phyloP scores from a whole-genome alignment of 139 green algal genomes.

The Auxenochlorella pyrenoidosa region DNA sequence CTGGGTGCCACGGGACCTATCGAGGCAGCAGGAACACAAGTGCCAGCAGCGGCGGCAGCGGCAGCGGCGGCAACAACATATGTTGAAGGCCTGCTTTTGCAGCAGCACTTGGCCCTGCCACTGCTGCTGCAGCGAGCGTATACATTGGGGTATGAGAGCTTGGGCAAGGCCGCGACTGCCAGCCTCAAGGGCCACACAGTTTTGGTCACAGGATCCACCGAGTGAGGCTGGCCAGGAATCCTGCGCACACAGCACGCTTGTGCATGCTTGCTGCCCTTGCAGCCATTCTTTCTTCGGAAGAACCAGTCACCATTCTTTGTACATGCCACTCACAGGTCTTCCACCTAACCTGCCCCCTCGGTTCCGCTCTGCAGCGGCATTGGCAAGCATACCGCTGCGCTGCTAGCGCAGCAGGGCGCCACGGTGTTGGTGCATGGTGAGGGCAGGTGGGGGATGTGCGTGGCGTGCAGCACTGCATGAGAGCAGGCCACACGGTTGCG shows the following conservation, averaged over 20 bases:
- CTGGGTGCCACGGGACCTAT: background rate
- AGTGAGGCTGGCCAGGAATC: background rate
- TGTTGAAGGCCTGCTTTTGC: background rate
- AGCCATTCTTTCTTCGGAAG: no score
- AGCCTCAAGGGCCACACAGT: conserved; percentile 32
- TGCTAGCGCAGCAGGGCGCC: conserved; percentile 54
- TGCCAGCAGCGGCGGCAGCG: background rate
- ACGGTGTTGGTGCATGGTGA: conserved; percentile 69
- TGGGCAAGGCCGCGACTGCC: background rate
- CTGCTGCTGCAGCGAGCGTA: background rate
- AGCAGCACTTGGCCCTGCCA: background rate
- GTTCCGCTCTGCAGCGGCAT: conserved; percentile 61
- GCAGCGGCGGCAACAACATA: no score
- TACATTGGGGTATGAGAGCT: conserved; percentile 1
- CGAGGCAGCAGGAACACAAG: background rate
- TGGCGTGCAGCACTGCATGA: no score
- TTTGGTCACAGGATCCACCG: conserved; percentile 64
- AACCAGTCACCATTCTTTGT: no score
- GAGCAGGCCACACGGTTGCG: no score
- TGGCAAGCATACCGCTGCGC: conserved; percentile 60
- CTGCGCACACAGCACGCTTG: no score
- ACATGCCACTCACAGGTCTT: no score
- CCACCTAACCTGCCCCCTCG: background rate
- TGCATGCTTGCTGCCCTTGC: no score
- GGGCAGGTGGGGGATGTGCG: no score